These are phyloP conservation scores for Paramecium caudatum DNA, from an alignment of 73 alveolate genomes.

Conservation along the genomic window DNA sequence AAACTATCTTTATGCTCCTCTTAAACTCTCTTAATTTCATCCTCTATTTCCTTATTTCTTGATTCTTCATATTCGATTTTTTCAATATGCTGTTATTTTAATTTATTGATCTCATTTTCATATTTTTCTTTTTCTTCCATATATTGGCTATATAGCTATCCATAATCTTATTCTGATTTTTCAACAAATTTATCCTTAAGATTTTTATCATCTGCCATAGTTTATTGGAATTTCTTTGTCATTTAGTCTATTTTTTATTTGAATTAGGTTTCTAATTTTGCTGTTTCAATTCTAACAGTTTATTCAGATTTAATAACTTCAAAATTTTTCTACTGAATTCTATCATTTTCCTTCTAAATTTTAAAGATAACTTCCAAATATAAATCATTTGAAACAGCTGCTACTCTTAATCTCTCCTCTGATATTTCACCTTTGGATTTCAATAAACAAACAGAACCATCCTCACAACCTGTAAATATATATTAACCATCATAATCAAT, in stretches of 20 bases:
- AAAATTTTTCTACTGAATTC: slow-evolving; percentile 53
- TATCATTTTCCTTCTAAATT: slow-evolving; percentile 72
- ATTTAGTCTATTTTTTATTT: slow-evolving; percentile 65
- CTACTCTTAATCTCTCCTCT: slow-evolving; percentile 72
- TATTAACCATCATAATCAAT: slow-evolving; percentile 71
- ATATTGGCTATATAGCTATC: slow-evolving; percentile 28
- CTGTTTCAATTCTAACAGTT: slow-evolving; percentile 72
- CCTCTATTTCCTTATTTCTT: slow-evolving; percentile 76
- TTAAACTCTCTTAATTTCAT: slow-evolving; percentile 70
- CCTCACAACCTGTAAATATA: slow-evolving; percentile 76
- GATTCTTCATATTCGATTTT: slow-evolving; percentile 72
- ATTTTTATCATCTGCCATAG: slow-evolving; percentile 71
- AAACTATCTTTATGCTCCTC: slow-evolving; percentile 58
- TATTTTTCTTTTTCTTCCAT: slow-evolving; percentile 57
- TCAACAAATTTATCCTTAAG: slow-evolving; percentile 73
- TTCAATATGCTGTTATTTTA: slow-evolving; percentile 59
- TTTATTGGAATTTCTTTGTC: slow-evolving; percentile 65
- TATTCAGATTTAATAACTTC: slow-evolving; percentile 76
- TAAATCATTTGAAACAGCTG: slow-evolving; percentile 71
- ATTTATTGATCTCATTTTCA: slow-evolving; percentile 55
- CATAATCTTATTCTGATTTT: slow-evolving; percentile 72
- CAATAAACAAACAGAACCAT: slow-evolving; percentile 71
- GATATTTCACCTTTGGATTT: slow-evolving; percentile 47
- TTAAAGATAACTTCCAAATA: slow-evolving; percentile 67
- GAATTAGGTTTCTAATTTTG: slow-evolving; percentile 65